Evolutionary conservation across 805 yeast species (phyloP).

Genomic region (Candida taoyuanica): DNA sequence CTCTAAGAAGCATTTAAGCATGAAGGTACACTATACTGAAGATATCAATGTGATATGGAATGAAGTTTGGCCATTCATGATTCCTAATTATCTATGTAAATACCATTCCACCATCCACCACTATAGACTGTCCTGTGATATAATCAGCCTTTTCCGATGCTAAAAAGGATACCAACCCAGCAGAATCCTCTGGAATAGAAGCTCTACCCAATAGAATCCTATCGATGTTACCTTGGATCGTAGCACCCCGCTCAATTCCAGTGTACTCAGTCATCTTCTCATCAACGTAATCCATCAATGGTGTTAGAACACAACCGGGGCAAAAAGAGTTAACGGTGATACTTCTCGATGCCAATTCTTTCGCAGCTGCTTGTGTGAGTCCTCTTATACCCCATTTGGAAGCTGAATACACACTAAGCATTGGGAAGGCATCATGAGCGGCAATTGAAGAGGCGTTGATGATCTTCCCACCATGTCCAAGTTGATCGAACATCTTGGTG

Average conservation of each 20-base stretch:
- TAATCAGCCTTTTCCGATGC: constrained; percentile 33
- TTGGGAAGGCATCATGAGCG: constrained; percentile 30
- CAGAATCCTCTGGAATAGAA: constrained; percentile 34
- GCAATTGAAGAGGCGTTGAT: constrained; percentile 36
- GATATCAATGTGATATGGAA: no score
- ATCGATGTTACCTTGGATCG: constrained; percentile 24
- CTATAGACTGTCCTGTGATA: constrained; percentile 6
- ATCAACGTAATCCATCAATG: constrained; percentile 33
- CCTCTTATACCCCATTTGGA: constrained; percentile 36
- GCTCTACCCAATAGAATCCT: constrained; percentile 33
- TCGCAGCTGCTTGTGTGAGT: constrained; percentile 35
- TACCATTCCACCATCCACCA: constrained; percentile 2
- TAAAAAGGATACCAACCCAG: constrained; percentile 32
- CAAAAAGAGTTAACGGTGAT: constrained; percentile 37
- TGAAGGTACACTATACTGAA: no score
- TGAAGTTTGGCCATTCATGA: no score
- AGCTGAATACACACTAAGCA: constrained; percentile 31
- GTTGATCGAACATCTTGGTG: constrained; percentile 25
- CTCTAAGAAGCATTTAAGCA: no score
- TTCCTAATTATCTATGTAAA: background rate
- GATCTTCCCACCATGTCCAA: constrained; percentile 33
- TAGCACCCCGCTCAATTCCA: constrained; percentile 24
- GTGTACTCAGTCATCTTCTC: constrained; percentile 22
- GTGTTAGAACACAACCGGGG: constrained; percentile 39
- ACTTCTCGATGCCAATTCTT: constrained; percentile 32